phyloP scores from a whole-genome alignment of 1,139 yeast genomes.

The Torulaspora globosa region DNA sequence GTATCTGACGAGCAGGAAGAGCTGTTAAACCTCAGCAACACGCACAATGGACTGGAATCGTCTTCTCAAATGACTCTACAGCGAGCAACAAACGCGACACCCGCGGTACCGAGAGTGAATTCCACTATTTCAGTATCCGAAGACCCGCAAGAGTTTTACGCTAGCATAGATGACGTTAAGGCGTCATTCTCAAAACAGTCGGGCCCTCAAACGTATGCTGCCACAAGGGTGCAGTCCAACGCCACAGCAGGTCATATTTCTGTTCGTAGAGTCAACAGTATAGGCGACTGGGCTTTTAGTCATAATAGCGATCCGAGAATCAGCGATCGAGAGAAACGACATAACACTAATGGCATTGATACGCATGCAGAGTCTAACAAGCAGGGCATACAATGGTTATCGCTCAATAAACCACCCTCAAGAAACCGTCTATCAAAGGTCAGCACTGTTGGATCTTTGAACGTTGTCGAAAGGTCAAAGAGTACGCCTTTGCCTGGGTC shows the following conservation, averaged over 20 bases:
- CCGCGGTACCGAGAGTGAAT: slow-evolving; percentile 6
- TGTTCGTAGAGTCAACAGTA: slow-evolving; percentile 30
- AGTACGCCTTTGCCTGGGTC: slow-evolving; percentile 31
- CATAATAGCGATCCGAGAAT: background rate
- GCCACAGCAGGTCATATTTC: slow-evolving; percentile 33
- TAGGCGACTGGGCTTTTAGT: slow-evolving; percentile 30
- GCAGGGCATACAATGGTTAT: slow-evolving; percentile 6
- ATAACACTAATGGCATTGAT: background rate
- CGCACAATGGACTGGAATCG: background rate
- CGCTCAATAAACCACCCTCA: slow-evolving; percentile 9
- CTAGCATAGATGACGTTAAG: slow-evolving; percentile 17
- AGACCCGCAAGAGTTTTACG: slow-evolving; percentile 15
- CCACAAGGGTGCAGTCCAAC: slow-evolving; percentile 27
- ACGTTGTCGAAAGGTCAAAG: slow-evolving; percentile 30
- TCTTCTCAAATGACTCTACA: background rate
- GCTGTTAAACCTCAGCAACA: slow-evolving; percentile 1
- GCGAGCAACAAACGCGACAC: background rate
- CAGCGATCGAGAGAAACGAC: background rate
- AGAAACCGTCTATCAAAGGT: slow-evolving; percentile 18
- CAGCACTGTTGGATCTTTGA: slow-evolving; percentile 19
- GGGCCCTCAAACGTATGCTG: slow-evolving; percentile 25
- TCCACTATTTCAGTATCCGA: slow-evolving; percentile 10
- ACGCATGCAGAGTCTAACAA: slow-evolving; percentile 4
- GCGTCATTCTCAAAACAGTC: slow-evolving; percentile 14
- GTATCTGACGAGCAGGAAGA: slow-evolving; percentile 10